A percentile compares a stretch with the other conserved stretches of the same genome.
Evolutionary conservation across 2,329 filamentous ascomycete genomes (phyloP).

Genomic region (Neopestalotiopsis sp.): DNA sequence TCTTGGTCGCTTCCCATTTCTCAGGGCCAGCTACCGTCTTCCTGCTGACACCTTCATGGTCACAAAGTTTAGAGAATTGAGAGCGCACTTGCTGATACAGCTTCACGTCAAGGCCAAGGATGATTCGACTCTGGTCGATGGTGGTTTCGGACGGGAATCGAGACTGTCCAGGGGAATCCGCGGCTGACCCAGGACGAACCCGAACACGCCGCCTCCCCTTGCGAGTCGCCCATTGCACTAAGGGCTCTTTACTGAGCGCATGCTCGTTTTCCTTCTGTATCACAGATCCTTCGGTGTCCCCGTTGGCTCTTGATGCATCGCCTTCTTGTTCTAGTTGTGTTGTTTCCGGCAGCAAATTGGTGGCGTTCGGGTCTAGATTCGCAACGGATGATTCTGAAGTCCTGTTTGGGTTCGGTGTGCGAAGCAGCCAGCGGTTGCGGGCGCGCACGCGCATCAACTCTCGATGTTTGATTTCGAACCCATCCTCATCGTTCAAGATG

Average conservation of each 20-base stretch:
- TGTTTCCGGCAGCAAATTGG: too few species aligned
- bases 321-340: too few species aligned
- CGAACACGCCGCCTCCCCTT: conserved; percentile 73
- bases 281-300: conserved; percentile 40
- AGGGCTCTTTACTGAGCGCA: conserved; percentile 62
- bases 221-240: conserved; percentile 64
- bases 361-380: neutral
- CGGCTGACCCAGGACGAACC: conserved; percentile 70
- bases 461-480: conserved; percentile 73
- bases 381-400: neutral
- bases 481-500: conserved; percentile 70
- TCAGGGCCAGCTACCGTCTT: conserved; percentile 78
- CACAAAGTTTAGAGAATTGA: conserved; percentile 73
- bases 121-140: conserved; percentile 76
- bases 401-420: conserved; percentile 61
- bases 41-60: conserved; percentile 69
- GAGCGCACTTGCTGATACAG: conserved; percentile 69
- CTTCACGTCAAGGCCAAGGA: conserved; percentile 66
- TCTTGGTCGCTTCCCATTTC: conserved; percentile 74
- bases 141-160: conserved; percentile 85
- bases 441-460: conserved; percentile 73
- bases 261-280: conserved; percentile 60
- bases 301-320: neutral
- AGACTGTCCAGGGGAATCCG: conserved; percentile 70
- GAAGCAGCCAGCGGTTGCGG: conserved; percentile 71